Evolutionary conservation across 306 rosid genomes (phyloP), one percentile per base, ranked within the genome.

Genomic region (Glycine soja): DNA sequence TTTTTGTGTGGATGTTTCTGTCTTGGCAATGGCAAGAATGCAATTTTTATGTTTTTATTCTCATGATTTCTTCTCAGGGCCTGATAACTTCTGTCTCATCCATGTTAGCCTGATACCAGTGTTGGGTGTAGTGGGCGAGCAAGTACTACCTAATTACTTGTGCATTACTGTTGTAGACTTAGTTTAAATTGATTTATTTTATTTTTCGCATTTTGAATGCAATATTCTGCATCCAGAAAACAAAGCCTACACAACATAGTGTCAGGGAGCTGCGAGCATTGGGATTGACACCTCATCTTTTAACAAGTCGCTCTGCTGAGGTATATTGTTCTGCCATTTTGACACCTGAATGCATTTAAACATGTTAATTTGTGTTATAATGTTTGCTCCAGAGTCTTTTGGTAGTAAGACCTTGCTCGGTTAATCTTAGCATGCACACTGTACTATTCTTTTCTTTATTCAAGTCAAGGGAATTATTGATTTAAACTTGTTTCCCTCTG

Each of bases 41-140:
- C 30, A 24, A 24, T 82, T 81, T 30, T 67, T 10, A 52, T 36
- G 54, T 69, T 38, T 62, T 75, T 62, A 70, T 45, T 85, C 74
- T 80, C 68, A 73, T 61, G 81, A 53, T 82, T 81, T 24, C 78
- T 88, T 76, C 56, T 70, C 96, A 93, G 99, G 99, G 67, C 91
- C 87, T 74, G 88, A 92, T 80, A 93, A 93, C 88, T 96, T 96
- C 86, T 96, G 99, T 79, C 99, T 96, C 78, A 81, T 96, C 86
- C 99, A 96, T 81, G 99, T 96, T 88, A 96, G 99, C 97, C 80
- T 96, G 81, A 91, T 96, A 78, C 99, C 98, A 13, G 98, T 96
- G 71, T 72, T 93, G 87, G 91, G 99, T 78, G 97, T 93, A 78
- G 99, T 96, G 82, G 99, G 99, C 77, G 99, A 96, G 88, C 99